Base-by-base conservation (phyloP, 2,329 filamentous ascomycete genomes). In the Pyricularia grisea region DNA sequence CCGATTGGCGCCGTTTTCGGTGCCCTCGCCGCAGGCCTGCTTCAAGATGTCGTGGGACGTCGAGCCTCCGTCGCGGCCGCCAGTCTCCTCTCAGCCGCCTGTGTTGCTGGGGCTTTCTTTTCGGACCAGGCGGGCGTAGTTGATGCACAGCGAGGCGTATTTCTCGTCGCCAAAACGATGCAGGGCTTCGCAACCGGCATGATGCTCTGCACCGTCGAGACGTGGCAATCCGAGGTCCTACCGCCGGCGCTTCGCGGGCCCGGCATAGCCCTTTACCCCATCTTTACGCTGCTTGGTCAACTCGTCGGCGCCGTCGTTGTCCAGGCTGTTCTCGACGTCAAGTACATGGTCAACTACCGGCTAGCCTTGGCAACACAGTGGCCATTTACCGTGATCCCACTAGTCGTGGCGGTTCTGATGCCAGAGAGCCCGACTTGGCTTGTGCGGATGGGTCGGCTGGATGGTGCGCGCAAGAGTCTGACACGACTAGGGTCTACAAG, bases 361-460 rank as follows among this genome's bases (percentile, higher is more conserved):
- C 31, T 50, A 11, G 65, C 65, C 36, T 50, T 67, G 2, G 33
- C 33, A 31, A 20, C 65, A 23, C 65, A 67, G 36, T 67, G 65
- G 65, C 65, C 65, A 36, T 67, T 67, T 12, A 55, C 65, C 10
- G 33, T 17, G 12, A 5, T 67, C 12, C 42, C 65, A n/a, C 36
- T 67, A 25, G 11, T 50, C 20, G 65, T 67, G 3, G 36, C 65
- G 31, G 4, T 73, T 76, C 2, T 65, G 73, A 78, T 78, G 11
- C 80, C 80, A 1, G 80, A 81, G 60, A 71, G 67, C n/a, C 80
- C 80, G 1, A 81, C 79, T 76, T 80, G 75, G 73, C 74, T 77
- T 5, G 76, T 81, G 11, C 75, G 79, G 6, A 73, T 75, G 17
- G 76, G 75, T 14, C 73, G 73, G 23, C 69, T 74, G 17, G 74